Evolutionary conservation across 2,329 filamentous ascomycete genomes (phyloP).

Genomic region (Colletotrichum spinosum): DNA sequence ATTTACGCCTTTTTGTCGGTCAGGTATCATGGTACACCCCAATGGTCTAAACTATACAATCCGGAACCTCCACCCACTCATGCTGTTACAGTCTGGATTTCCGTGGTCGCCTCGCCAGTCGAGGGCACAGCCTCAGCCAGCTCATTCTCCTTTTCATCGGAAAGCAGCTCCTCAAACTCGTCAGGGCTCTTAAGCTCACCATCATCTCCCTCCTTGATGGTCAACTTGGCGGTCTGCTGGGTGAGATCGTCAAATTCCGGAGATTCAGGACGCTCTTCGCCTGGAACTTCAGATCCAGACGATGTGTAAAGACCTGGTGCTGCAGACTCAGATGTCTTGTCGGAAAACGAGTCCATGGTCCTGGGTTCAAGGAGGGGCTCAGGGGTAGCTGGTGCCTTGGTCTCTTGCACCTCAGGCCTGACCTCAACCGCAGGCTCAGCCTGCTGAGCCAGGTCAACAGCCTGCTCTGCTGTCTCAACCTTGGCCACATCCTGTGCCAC

Average conservation of each 20-base stretch:
- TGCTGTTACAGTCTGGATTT: slow-evolving; percentile 25
- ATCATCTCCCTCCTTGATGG: slow-evolving; percentile 17
- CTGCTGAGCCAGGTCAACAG: slow-evolving; percentile 37
- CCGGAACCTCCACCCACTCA: slow-evolving; percentile 15
- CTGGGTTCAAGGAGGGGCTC: slow-evolving; percentile 28
- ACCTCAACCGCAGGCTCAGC: slow-evolving; percentile 26
- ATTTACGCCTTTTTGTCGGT: slow-evolving; percentile 37
- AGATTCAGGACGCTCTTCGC: slow-evolving; percentile 21
- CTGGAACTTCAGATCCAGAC: slow-evolving; percentile 11
- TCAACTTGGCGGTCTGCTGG: slow-evolving; percentile 11
- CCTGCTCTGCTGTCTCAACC: slow-evolving; percentile 37
- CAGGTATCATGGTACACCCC: slow-evolving; percentile 38
- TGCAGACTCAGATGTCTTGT: slow-evolving; percentile 28
- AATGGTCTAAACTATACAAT: slow-evolving; percentile 35
- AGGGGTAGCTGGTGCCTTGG: slow-evolving; percentile 22
- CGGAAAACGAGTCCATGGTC: slow-evolving; percentile 20
- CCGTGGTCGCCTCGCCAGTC: slow-evolving; percentile 2
- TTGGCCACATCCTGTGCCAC: slow-evolving; percentile 32
- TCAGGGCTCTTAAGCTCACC: slow-evolving; percentile 34
- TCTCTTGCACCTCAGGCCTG: slow-evolving; percentile 11
- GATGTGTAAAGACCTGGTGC: not conserved
- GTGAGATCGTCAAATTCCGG: slow-evolving; percentile 25
- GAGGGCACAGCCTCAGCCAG: not conserved
- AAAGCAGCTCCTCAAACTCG: slow-evolving; percentile 33
- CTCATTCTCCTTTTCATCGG: slow-evolving; percentile 20